These are phyloP conservation scores for Paramecium tetraurelia DNA, from an alignment of 73 alveolate genomes.

Conservation along the genomic window DNA sequence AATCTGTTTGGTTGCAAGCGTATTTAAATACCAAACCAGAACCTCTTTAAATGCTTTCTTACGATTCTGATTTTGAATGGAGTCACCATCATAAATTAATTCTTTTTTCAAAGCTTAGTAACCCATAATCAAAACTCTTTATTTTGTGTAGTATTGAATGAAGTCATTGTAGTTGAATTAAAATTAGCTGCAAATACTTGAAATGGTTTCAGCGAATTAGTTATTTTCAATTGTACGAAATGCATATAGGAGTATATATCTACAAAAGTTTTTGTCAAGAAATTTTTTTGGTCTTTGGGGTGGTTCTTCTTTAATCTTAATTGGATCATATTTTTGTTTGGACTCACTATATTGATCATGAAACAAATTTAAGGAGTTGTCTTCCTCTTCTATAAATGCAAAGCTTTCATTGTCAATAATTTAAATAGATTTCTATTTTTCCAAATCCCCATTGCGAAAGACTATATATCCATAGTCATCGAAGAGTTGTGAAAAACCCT, in stretches of 20 bases:
- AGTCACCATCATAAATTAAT: background rate
- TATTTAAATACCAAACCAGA: background rate
- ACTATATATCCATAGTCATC: background rate
- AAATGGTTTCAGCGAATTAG: background rate
- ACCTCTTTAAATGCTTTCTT: constrained; percentile 3
- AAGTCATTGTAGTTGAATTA: background rate
- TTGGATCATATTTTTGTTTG: no score
- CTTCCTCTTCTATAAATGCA: no score
- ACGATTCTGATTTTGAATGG: background rate
- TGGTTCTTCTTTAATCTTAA: no score
- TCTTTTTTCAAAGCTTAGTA: background rate
- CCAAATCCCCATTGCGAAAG: background rate
- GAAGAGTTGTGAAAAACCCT: background rate
- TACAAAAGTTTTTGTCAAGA: background rate
- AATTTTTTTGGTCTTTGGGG: background rate
- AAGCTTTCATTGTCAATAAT: no score
- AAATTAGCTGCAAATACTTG: background rate
- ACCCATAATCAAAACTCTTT: background rate
- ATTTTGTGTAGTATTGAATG: background rate
- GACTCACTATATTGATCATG: no score
- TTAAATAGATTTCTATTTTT: background rate
- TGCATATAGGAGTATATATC: background rate
- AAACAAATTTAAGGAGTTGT: no score
- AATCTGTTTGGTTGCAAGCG: background rate
- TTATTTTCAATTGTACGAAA: constrained; percentile 15